Percentiles rank a stretch among this genome's conserved stretches.
Conservation (phyloP, 1,284 basidiomycete genomes). For the Pyrrhoderma lamaoense region DNA sequence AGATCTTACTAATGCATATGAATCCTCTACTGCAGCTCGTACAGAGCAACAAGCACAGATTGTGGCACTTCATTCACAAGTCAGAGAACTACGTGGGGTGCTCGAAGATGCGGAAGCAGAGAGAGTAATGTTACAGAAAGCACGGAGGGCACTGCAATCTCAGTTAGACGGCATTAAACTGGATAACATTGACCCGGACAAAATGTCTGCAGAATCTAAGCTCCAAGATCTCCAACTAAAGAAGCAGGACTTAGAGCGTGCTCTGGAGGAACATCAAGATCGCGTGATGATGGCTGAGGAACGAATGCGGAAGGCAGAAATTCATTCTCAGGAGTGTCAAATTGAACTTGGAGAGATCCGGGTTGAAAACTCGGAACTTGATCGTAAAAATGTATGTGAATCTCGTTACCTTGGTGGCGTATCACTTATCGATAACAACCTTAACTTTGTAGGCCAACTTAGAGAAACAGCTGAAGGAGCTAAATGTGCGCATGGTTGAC, state of each 20-base stretch:
- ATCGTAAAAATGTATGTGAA: constrained; percentile 62
- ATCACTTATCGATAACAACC: background rate
- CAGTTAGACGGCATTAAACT: constrained; percentile 75
- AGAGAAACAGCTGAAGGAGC: constrained; percentile 77
- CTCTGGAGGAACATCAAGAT: constrained; percentile 72
- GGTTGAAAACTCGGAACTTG: constrained; percentile 71
- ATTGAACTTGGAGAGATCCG: constrained; percentile 66
- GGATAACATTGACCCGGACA: constrained; percentile 63
- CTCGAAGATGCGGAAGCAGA: constrained; percentile 83
- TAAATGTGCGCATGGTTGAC: constrained; percentile 74
- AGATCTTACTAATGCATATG: constrained; percentile 72
- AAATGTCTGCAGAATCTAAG: constrained; percentile 66
- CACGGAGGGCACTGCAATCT: constrained; percentile 71
- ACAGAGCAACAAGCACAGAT: constrained; percentile 80
- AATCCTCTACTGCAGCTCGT: constrained; percentile 65
- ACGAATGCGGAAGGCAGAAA: constrained; percentile 74
- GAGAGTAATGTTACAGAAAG: constrained; percentile 70
- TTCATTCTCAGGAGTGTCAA: constrained; percentile 67
- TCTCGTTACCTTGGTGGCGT: constrained; percentile 5
- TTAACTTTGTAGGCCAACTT: constrained; percentile 51
- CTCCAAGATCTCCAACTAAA: constrained; percentile 67
- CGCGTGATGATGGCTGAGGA: constrained; percentile 65
- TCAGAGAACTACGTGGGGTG: constrained; percentile 71
- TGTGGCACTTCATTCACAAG: constrained; percentile 74
- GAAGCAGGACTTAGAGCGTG: constrained; percentile 75